These are phyloP conservation scores for Yamadazyma diddensiae DNA, from an alignment of 1,139 yeast species.

Conservation along the genomic window DNA sequence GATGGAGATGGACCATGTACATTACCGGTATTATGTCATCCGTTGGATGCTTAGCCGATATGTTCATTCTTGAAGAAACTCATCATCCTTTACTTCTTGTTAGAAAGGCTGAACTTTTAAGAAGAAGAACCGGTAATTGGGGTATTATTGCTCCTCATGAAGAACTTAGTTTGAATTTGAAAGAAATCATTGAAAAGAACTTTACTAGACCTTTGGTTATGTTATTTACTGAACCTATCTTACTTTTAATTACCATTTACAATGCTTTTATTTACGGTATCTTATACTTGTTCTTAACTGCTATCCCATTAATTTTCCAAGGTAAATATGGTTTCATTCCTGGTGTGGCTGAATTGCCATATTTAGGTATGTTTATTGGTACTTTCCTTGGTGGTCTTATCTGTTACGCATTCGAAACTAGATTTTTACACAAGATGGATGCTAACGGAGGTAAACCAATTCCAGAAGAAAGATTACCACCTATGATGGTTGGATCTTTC, in stretches of 20 bases:
- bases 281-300: constrained; percentile 71
- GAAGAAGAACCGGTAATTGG: constrained; percentile 64
- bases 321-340: constrained; percentile 52
- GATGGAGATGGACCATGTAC: constrained; percentile 63
- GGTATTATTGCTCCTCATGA: constrained; percentile 85
- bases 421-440: constrained; percentile 22
- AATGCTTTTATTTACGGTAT: constrained; percentile 85
- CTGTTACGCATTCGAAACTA: constrained; percentile 26
- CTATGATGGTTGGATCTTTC: constrained; percentile 69
- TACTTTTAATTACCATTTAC: constrained; percentile 66
- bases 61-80: constrained; percentile 44
- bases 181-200: constrained; percentile 67
- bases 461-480: constrained; percentile 78
- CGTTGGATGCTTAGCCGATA: constrained; percentile 25
- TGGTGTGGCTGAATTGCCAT: constrained; percentile 64
- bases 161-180: constrained; percentile 56
- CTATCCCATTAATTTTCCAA: constrained; percentile 71
- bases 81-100: constrained; percentile 52
- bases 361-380: constrained; percentile 60
- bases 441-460: constrained; percentile 57
- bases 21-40: constrained; percentile 50
- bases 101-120: constrained; percentile 58
- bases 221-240: constrained; percentile 71
- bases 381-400: constrained; percentile 53
- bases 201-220: constrained; percentile 66